Conservation (phyloP, 306 rosid genomes). For the Cicer yamashitae region DNA sequence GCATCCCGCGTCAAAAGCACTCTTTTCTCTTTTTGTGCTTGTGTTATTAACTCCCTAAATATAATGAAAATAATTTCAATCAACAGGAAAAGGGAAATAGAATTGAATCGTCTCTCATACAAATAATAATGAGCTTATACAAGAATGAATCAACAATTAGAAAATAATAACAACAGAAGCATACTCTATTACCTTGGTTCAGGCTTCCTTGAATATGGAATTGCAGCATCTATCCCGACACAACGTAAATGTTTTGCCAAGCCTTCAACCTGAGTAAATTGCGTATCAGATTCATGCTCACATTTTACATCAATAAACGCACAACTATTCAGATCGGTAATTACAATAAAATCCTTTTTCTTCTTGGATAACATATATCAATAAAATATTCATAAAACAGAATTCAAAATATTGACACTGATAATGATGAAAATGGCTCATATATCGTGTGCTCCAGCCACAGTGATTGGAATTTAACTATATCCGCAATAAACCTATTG, state of each 20-base stretch:
- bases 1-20: constrained; percentile 91
- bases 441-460: constrained; percentile 11
- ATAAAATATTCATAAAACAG: constrained; percentile 25
- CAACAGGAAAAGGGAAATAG: constrained; percentile 7
- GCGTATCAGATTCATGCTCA: constrained; percentile 43
- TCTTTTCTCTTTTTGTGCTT: constrained; percentile 74
- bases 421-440: constrained; percentile 23
- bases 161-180: constrained; percentile 19
- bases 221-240: constrained; percentile 93
- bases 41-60: constrained; percentile 74
- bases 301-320: constrained; percentile 25
- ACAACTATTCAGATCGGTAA: constrained; percentile 37
- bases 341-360: constrained; percentile 10
- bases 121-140: constrained; percentile 24
- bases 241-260: constrained; percentile 95
- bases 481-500: background rate
- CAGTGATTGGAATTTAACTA: constrained; percentile 36
- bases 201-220: constrained; percentile 79
- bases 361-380: constrained; percentile 22
- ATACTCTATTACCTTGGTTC: constrained; percentile 68
- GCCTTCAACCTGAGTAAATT: constrained; percentile 82
- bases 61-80: constrained; percentile 36
- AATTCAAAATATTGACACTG: constrained; percentile 23
- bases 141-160: constrained; percentile 39
- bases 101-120: constrained; percentile 32